Base-by-base conservation (phyloP, 2,329 filamentous ascomycete genomes). In the Microsporum canis region DNA sequence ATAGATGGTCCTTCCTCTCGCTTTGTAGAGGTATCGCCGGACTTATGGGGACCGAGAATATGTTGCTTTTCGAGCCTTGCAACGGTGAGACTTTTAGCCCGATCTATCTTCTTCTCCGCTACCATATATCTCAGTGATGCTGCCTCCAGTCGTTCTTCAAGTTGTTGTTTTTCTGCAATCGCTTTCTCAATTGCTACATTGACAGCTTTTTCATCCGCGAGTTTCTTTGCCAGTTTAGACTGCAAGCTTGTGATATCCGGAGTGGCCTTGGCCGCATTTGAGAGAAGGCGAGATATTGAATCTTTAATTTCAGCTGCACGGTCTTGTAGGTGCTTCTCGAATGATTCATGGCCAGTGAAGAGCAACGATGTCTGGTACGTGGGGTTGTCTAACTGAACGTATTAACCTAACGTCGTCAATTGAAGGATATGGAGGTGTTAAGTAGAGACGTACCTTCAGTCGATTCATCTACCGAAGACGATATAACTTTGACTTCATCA, bases 61-160 rank as follows among this genome's bases (percentile, higher is more conserved):
- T 91, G 91, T 75, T 96, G 89, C 68, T 90, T 88, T 72, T 97
- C 94, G 63, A 99, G 76, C 72, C 95, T 96, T 64, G 91, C 88
- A 1, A 96, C 91, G 61, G 95, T 91, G 14, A 85, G 78, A 71
- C 94, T 99, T 74, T 89, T 92, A 29, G 88, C 84, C 49, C 94
- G 85, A 72, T 99, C 94, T 59, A 97, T 79, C 72, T 91, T 94
- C 78, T 95, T 95, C 73, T 99, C 94, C 0, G 94, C 94, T 67
- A 95, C 89, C 78, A 97, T 89, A 70, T 95, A 97, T 65, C 94
- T 84, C 62, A 95, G 79, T 3, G 91, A 95, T 14, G 92, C 94
- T 38, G 84, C 87, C 71, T 97, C 92, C 23, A 97, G 79, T 64
- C 92, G 88, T 69, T 94, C 88, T 55, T 89, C 89, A 2, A 96